A percentile compares a stretch with the other conserved stretches of the same genome.
These are phyloP conservation scores for Tolypocladium ovalisporum DNA, from an alignment of 2,329 filamentous ascomycete genomes.

Conservation along the genomic window DNA sequence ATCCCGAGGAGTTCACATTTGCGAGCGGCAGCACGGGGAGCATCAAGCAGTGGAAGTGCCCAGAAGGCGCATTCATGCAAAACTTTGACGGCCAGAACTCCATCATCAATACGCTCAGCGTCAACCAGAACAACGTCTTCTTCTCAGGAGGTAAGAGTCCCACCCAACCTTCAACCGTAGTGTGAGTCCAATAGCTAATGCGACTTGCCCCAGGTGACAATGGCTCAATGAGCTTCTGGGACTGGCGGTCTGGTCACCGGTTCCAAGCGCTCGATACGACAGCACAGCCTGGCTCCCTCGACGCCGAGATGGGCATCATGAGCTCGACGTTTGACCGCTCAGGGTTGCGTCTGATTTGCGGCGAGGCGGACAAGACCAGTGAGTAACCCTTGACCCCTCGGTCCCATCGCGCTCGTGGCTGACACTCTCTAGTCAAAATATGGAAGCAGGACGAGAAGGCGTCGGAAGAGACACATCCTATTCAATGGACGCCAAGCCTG, in stretches of 20 bases:
- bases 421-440: slow-evolving; percentile 58
- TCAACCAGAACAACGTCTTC: slow-evolving; percentile 90
- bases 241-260: slow-evolving; percentile 92
- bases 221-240: slow-evolving; percentile 94
- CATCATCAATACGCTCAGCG: slow-evolving; percentile 87
- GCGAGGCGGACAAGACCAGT: slow-evolving; percentile 94
- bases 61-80: slow-evolving; percentile 97
- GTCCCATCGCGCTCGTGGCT: slow-evolving; percentile 2
- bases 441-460: slow-evolving; percentile 92
- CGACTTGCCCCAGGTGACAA: slow-evolving; percentile 55
- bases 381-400: slow-evolving; percentile 16
- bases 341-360: slow-evolving; percentile 79
- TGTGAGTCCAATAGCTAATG: neutral
- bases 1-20: slow-evolving; percentile 91
- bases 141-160: slow-evolving; percentile 62
- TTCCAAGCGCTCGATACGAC: slow-evolving; percentile 87
- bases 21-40: slow-evolving; percentile 82
- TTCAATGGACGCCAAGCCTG: slow-evolving; percentile 83
- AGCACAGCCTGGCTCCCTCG: slow-evolving; percentile 85
- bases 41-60: slow-evolving; percentile 99
- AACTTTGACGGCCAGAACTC: slow-evolving; percentile 96
- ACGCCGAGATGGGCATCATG: slow-evolving; percentile 93
- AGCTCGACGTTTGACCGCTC: slow-evolving; percentile 86
- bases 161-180: no score
- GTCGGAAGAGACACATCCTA: slow-evolving; percentile 79